phyloP scores from a whole-genome alignment of 2,329 filamentous ascomycete species.

The Mycosphaerella arachidis region DNA sequence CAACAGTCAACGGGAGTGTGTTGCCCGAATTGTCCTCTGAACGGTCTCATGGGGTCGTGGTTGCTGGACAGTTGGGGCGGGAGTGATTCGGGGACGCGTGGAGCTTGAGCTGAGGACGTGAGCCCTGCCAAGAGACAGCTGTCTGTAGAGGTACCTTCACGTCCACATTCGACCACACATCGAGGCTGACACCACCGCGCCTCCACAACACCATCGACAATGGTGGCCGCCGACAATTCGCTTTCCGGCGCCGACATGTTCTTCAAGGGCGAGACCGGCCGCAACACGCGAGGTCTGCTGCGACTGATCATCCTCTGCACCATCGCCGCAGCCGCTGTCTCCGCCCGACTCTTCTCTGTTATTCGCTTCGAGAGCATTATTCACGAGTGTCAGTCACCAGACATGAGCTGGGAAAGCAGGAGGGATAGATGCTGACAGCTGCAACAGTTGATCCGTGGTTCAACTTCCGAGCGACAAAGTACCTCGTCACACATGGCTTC shows the following conservation, averaged over 20 bases:
- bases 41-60: too few species aligned
- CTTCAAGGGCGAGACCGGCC: constrained; percentile 71
- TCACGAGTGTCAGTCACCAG: constrained; percentile 79
- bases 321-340: constrained; percentile 86
- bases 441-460: constrained; percentile 94
- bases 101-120: background rate
- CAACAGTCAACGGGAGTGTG: too few species aligned
- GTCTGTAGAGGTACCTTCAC: background rate
- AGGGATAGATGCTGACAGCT: constrained; percentile 9
- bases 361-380: constrained; percentile 99
- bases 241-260: constrained; percentile 41
- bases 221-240: constrained; percentile 20
- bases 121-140: background rate
- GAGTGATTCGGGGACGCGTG: background rate
- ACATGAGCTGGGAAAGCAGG: constrained; percentile 1
- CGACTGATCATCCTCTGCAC: constrained; percentile 84
- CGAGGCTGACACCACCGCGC: background rate
- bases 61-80: background rate
- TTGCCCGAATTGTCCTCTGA: too few species aligned
- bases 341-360: constrained; percentile 94
- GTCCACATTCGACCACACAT: background rate
- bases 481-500: constrained; percentile 93
- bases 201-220: background rate
- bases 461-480: constrained; percentile 98
- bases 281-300: constrained; percentile 78